Evolutionary conservation across 2,329 filamentous ascomycete species (phyloP).

Genomic region (Aspergillus piperis): DNA sequence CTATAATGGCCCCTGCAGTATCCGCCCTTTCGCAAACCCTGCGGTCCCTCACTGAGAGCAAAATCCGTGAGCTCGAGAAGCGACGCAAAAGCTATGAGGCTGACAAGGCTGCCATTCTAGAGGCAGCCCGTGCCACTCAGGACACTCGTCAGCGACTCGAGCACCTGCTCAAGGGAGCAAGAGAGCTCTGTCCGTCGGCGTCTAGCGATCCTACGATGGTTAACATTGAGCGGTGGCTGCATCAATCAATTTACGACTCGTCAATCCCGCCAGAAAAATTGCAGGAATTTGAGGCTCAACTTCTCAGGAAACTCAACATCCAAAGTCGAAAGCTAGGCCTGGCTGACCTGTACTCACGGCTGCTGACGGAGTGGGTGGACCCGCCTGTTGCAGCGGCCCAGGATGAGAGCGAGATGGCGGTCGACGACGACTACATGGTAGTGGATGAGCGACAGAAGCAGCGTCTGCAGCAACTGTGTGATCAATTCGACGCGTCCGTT

Average conservation of each 20-base stretch:
- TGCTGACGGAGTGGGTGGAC: slow-evolving; percentile 46
- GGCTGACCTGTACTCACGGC: slow-evolving; percentile 33
- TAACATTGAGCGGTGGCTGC: slow-evolving; percentile 39
- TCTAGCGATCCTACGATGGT: slow-evolving; percentile 16
- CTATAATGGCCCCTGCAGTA: slow-evolving; percentile 5
- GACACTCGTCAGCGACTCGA: slow-evolving; percentile 8
- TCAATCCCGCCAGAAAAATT: slow-evolving; percentile 38
- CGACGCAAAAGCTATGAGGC: slow-evolving; percentile 21
- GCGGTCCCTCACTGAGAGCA: slow-evolving; percentile 25
- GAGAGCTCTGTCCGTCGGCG: slow-evolving; percentile 18
- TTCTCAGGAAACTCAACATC: slow-evolving; percentile 36
- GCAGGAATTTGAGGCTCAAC: slow-evolving; percentile 32
- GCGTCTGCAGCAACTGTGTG: slow-evolving; percentile 38
- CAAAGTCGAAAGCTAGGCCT: slow-evolving; percentile 39
- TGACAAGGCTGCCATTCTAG: slow-evolving; percentile 20
- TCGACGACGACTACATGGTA: slow-evolving; percentile 31
- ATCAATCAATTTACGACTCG: slow-evolving; percentile 41
- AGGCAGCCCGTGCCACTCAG: slow-evolving; percentile 5
- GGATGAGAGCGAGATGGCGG: slow-evolving; percentile 14
- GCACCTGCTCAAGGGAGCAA: slow-evolving; percentile 14
- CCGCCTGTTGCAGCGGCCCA: background rate
- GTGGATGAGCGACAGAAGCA: slow-evolving; percentile 40
- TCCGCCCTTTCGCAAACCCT: slow-evolving; percentile 21
- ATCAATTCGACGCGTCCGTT: slow-evolving; percentile 44
- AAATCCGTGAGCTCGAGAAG: slow-evolving; percentile 32